Evolutionary conservation across 768 basidiomycete species (phyloP), one percentile per base, ranked within the genome.

Genomic region (Pulveroboletus ravenelii): DNA sequence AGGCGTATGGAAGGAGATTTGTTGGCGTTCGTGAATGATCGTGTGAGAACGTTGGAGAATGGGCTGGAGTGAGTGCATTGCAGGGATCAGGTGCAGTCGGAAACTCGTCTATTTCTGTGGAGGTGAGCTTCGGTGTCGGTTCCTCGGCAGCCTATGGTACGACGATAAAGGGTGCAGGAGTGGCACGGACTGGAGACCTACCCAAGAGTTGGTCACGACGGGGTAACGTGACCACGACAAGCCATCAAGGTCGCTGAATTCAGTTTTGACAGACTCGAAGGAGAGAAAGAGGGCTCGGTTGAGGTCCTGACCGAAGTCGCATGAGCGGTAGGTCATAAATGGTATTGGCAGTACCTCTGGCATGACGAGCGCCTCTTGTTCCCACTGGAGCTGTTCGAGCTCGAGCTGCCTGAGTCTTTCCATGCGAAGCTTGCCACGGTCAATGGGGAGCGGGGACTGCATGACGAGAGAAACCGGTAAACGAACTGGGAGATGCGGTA

Each of bases 241-340:
- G 0, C 82, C 82, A 48, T 84, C 82, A 14, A 84, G 72, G 62
- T 84, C 82, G 48, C 73, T 71, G 58, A 82, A 84, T 54, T 84
- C 81, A 8, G 76, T 76, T 53, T 84, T 83, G 31, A 83, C 81
- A 5, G 72, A 72, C 18, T 62, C 69, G 56, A 84, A 84, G 1
- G 80, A 75, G 45, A 63, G 58, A 18, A 62, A 17, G 25, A 74
- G 55, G 5, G 63, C 56, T 7, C 66, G 64, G 47, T 69, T 49
- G 48, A 64, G 62, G 32, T 62, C 66, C 72, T 72, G 44, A 49
- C 0, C 32, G 6, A 15, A 37, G 53, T 50, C 51, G 52, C 10
- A 52, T 62, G 54, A 62, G 49, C 25, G 35, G 5, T 17, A n/a
- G 14, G 18, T 8, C 0, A 13, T 10, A 17, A 23, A 14, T 6